A percentile compares a stretch with the other conserved stretches of the same genome.
These are phyloP conservation scores for Cyberlindnera mrakii DNA, from an alignment of 805 yeast species.

Conservation along the genomic window DNA sequence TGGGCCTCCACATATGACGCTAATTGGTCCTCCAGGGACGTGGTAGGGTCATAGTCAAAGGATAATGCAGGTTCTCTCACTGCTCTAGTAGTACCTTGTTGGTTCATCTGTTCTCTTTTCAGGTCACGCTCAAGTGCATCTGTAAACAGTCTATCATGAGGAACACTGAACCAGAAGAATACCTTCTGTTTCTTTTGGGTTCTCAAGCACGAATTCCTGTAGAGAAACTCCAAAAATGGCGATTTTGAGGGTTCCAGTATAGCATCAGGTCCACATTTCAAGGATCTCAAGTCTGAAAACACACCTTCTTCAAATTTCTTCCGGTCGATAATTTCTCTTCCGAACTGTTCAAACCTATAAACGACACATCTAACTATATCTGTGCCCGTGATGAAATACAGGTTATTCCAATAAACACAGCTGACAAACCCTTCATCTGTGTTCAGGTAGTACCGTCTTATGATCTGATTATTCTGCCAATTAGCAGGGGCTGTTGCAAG, in stretches of 20 bases:
- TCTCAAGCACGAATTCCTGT: slow-evolving; percentile 79
- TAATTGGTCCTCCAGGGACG: slow-evolving; percentile 51
- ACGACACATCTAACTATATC: slow-evolving; percentile 91
- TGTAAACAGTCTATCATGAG: slow-evolving; percentile 85
- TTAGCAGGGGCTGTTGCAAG: slow-evolving; percentile 91
- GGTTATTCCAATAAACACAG: slow-evolving; percentile 87
- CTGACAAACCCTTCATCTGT: slow-evolving; percentile 89
- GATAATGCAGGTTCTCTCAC: slow-evolving; percentile 73
- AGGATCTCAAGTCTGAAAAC: slow-evolving; percentile 80
- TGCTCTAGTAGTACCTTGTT: slow-evolving; percentile 67
- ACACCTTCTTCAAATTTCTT: slow-evolving; percentile 97
- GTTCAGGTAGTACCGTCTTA: slow-evolving; percentile 77
- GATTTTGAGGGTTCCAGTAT: slow-evolving; percentile 83
- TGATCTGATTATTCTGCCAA: slow-evolving; percentile 86
- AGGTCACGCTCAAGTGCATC: slow-evolving; percentile 92
- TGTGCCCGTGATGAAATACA: slow-evolving; percentile 90
- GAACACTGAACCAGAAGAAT: slow-evolving; percentile 93
- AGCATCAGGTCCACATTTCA: slow-evolving; percentile 85
- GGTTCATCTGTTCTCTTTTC: slow-evolving; percentile 62
- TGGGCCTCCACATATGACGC: slow-evolving; percentile 32
- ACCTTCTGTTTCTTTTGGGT: slow-evolving; percentile 97
- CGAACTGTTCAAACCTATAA: slow-evolving; percentile 84
- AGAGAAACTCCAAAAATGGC: slow-evolving; percentile 74
- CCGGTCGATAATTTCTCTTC: slow-evolving; percentile 75
- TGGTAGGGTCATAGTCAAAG: slow-evolving; percentile 55